Percentiles rank a stretch among this genome's conserved stretches.
Evolutionary conservation across 495 filamentous ascomycete species (phyloP).

Genomic region (Entonaema liquescens): DNA sequence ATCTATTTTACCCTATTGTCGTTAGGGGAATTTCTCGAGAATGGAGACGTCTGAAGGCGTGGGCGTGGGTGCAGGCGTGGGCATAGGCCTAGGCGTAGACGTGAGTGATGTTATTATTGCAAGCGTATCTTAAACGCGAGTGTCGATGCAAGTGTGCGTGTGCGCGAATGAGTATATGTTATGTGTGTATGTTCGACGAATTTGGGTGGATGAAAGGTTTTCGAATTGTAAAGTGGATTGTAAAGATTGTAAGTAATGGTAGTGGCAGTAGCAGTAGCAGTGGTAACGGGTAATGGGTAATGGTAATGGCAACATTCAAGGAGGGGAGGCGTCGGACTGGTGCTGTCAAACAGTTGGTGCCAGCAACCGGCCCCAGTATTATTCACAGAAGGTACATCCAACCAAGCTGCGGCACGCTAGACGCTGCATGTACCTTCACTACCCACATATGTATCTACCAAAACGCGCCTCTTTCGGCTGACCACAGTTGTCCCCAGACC

Average conservation of each 20-base stretch:
- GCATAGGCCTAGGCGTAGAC: too few relatives aligned
- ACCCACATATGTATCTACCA: conserved; percentile 1
- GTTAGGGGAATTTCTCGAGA: neutral
- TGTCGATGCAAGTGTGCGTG: neutral
- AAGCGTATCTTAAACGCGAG: conserved; percentile 1
- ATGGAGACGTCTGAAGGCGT: neutral
- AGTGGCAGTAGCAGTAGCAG: neutral
- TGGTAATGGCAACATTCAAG: conserved; percentile 6
- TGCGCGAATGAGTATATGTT: neutral
- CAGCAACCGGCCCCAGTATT: neutral
- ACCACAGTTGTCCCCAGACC: conserved; percentile 13
- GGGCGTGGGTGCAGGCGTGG: neutral
- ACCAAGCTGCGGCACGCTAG: conserved; percentile 23
- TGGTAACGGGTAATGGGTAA: neutral
- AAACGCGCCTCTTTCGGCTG: conserved; percentile 12
- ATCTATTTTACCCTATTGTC: conserved; percentile 3
- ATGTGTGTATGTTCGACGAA: neutral
- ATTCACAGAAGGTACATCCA: conserved; percentile 19
- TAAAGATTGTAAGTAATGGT: neutral
- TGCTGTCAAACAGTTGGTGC: neutral
- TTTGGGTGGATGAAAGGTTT: neutral
- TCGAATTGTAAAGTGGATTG: conserved; percentile 1
- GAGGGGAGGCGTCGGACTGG: conserved; percentile 6
- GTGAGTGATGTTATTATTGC: neutral
- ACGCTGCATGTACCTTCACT: conserved; percentile 1